Base-by-base conservation (phyloP, 257 asterid genomes). In the Solanum tacnaense region DNA sequence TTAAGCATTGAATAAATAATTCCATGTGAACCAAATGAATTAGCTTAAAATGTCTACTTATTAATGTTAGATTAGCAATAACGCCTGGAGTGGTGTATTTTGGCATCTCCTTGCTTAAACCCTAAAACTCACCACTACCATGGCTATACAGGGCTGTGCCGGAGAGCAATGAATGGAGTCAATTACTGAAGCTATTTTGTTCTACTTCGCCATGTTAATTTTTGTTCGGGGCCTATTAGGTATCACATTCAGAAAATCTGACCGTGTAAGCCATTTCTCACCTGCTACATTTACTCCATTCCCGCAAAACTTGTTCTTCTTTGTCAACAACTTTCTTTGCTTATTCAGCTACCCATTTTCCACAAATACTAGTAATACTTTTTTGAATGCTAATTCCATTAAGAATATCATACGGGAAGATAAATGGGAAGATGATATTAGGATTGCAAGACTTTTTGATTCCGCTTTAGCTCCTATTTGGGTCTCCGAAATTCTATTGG, bases 341-440 rank as follows among this genome's bases (percentile, higher is more conserved):
- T 68, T 91, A 41, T 91, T 85, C 81, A 89, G 89, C 20, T 89
- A 89, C 91, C 89, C 94, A 46, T 92, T 90, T 84, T 87, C 94
- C 44, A 88, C 94, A 27, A 87, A 56, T 84, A 44, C 86, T 18
- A 85, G 87, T 31, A 85, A 32, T 82, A 38, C 27, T 21, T 60
- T 16, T 72, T 32, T 72, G 13, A 13, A 93, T 83, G 85, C 86
- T 35, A 92, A 92, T 58, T 88, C 88, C 52, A 44, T 96, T 21
- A 86, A 62, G 79, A 89, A 88, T 73, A 88, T 94, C 74, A 92
- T 95, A 9, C 89, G 79, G 29, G 98, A 93, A 46, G 98, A 88
- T 87, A 91, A 90, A 86, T 94, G 96, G 97, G 95, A 89, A 73
- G 97, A 95, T 89, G 98, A 95, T 90, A 86, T 81, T 86, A 89